Evolutionary conservation across 257 asterid species (phyloP).

Genomic region (Solanum paucissectum): DNA sequence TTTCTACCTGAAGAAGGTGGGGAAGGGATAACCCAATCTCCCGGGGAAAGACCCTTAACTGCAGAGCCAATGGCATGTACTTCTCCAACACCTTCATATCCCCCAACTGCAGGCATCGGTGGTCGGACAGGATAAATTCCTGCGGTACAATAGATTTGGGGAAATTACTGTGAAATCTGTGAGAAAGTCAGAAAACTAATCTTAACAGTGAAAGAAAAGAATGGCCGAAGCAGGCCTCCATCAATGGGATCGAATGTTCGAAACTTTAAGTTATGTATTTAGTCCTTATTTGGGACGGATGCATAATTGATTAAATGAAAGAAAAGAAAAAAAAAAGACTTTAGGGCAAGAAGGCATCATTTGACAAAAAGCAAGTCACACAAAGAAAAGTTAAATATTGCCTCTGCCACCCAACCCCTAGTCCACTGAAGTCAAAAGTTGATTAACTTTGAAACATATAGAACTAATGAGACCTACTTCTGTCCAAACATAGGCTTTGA

Average conservation of each 20-base stretch:
- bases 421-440: neutral
- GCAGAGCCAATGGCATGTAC: constrained; percentile 70
- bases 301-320: neutral
- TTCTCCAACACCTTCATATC: constrained; percentile 98
- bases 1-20: constrained; percentile 81
- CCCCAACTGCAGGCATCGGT: constrained; percentile 84
- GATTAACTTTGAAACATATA: neutral
- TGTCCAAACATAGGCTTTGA: neutral
- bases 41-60: constrained; percentile 51
- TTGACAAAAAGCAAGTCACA: neutral
- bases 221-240: neutral
- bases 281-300: neutral
- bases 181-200: neutral
- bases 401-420: neutral
- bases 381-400: neutral
- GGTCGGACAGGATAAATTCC: constrained; percentile 98
- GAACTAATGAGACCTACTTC: neutral
- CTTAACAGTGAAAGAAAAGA: neutral
- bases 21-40: constrained; percentile 92
- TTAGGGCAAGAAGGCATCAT: neutral
- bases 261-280: neutral
- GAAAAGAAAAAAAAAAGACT: neutral
- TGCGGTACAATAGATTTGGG: constrained; percentile 4
- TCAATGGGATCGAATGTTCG: neutral
- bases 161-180: neutral